Evolutionary conservation across 352 stramenopile species (phyloP), one percentile per base, ranked within the genome.

Genomic region (Globisporangium orthogonon): DNA sequence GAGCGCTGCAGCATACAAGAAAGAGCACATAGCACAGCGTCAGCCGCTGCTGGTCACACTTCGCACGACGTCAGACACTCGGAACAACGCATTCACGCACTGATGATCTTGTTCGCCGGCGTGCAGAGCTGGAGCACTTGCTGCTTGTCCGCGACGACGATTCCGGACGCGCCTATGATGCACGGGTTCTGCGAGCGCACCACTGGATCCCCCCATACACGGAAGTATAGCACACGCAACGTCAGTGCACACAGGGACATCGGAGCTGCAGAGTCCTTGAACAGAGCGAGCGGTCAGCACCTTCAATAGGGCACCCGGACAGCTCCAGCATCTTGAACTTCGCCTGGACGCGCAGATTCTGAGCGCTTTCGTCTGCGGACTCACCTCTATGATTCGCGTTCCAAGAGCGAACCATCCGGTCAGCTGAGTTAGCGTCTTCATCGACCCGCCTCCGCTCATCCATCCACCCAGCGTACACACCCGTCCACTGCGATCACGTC

Each of bases 291-390:
- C 37, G 37, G 17, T 18, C 17, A 18, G 37, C 62, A 89, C 78
- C 72, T 86, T 87, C 74, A 28, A 90, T 45, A 1, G 74, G 76
- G 51, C 77, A 89, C 11, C 82, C 82, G 2, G 80, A 89, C 7
- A 91, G 67, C 59, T 91, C 82, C 53, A 89, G 49, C 35, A 55
- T 67, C 31, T 80, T 81, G 23, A 91, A 57, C 55, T 87, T 89
- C 5, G 67, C 52, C 31, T 84, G 71, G 3, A 89, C 40, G 18
- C 71, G 70, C 2, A 50, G 49, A 33, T 47, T 70, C 2, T 69
- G 62, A 17, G 39, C 44, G 7, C 46, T 45, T 13, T 55, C 50
- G 35, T 71, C 66, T 2, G 45, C 43, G 15, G 65, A 31, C 3
- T 62, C 60, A 3, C 58, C 45, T n/a, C 54, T 66, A 37, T 35